phyloP scores from a whole-genome alignment of 2,329 filamentous ascomycete genomes.

The Alternaria sp. region DNA sequence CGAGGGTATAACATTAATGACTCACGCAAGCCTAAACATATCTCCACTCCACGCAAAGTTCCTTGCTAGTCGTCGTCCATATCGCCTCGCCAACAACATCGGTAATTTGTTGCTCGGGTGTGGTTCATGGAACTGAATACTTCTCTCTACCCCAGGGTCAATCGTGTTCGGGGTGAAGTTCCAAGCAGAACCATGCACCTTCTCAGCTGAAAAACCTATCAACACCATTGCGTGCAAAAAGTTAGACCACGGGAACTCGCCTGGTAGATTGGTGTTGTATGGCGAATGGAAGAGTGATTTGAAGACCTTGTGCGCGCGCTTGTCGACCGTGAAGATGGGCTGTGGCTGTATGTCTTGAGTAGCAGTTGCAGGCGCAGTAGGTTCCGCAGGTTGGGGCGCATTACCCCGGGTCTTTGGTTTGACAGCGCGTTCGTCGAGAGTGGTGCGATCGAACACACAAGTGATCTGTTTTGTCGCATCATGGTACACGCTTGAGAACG shows the following conservation, averaged over 20 bases:
- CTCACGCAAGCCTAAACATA: constrained; percentile 10
- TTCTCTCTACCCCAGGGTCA: constrained; percentile 44
- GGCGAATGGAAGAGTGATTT: constrained; percentile 53
- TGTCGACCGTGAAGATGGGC: constrained; percentile 20
- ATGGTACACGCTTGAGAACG: constrained; percentile 17
- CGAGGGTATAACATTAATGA: neutral
- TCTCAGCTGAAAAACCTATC: constrained; percentile 63
- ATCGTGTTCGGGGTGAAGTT: constrained; percentile 60
- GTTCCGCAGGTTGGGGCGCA: neutral
- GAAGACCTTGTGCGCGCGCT: constrained; percentile 55
- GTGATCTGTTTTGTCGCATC: constrained; percentile 17
- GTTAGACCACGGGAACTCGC: constrained; percentile 64
- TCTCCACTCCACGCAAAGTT: constrained; percentile 60
- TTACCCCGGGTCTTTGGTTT: constrained; percentile 24
- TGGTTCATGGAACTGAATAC: constrained; percentile 64
- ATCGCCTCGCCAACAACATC: constrained; percentile 56
- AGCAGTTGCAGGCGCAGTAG: neutral
- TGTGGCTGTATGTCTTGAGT: constrained; percentile 22
- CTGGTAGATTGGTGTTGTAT: constrained; percentile 49
- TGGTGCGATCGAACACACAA: constrained; percentile 11
- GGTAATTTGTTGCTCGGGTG: constrained; percentile 64
- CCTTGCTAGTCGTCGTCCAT: constrained; percentile 60
- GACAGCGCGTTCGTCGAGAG: neutral
- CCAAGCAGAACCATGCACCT: constrained; percentile 70
- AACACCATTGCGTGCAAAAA: constrained; percentile 63